Conservation (phyloP, 768 basidiomycete species). For the Hydnum rufescens region DNA sequence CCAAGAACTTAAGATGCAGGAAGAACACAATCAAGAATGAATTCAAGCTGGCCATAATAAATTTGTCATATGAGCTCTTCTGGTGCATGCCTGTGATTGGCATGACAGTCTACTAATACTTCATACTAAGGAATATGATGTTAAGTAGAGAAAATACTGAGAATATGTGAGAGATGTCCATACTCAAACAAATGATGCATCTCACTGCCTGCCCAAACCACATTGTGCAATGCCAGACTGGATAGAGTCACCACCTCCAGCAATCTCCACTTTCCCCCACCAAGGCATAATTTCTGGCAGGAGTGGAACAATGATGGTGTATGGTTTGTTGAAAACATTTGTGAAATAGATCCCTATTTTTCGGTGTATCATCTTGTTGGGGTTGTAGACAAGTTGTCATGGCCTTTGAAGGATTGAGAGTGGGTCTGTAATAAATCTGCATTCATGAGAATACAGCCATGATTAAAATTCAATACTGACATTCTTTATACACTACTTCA, state of each 20-base stretch:
- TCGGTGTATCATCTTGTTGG: neutral
- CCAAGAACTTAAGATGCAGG: neutral
- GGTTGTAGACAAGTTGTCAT: neutral
- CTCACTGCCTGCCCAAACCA: neutral
- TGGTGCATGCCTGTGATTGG: neutral
- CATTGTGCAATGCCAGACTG: neutral
- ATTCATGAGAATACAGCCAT: neutral
- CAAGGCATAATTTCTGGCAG: conserved; percentile 2
- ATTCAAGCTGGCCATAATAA: neutral
- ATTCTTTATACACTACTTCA: conserved; percentile 1
- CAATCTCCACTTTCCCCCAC: conserved; percentile 5
- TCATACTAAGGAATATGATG: neutral
- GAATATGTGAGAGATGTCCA: neutral
- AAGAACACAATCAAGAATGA: neutral
- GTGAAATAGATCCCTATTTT: conserved; percentile 1
- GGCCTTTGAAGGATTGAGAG: conserved; percentile 1
- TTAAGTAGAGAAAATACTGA: neutral
- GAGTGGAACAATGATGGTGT: neutral
- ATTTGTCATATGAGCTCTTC: neutral
- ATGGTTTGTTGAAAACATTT: neutral
- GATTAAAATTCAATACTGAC: neutral
- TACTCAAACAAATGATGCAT: conserved; percentile 6
- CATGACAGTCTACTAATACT: neutral
- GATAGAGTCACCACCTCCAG: conserved; percentile 1
- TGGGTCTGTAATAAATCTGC: neutral